Percentiles rank a stretch among this genome's conserved stretches.
phyloP scores from a whole-genome alignment of 1,139 yeast species.

The Yamadazyma mexicana region DNA sequence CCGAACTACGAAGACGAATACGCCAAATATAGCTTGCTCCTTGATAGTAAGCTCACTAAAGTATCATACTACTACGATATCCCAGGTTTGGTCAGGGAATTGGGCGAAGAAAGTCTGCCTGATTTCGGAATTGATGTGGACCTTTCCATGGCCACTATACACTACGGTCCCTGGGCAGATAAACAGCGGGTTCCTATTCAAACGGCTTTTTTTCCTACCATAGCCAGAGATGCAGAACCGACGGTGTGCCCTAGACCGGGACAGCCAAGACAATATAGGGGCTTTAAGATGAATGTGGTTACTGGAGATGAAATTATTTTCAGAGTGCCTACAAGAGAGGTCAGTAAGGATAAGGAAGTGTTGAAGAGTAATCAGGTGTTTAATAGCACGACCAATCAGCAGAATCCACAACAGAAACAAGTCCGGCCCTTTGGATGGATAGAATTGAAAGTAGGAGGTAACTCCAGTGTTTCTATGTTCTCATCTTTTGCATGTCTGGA shows the following conservation, averaged over 20 bases:
- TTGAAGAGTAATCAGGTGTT: constrained; percentile 16
- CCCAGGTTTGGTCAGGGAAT: constrained; percentile 55
- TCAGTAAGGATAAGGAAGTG: constrained; percentile 63
- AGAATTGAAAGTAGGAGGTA: constrained; percentile 62
- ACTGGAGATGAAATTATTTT: constrained; percentile 67
- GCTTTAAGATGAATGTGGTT: constrained; percentile 54
- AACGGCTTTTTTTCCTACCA: constrained; percentile 63
- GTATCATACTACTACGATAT: constrained; percentile 67
- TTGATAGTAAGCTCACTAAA: constrained; percentile 61
- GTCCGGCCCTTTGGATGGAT: constrained; percentile 87
- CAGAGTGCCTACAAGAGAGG: constrained; percentile 81
- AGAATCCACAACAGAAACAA: constrained; percentile 8
- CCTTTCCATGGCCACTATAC: constrained; percentile 63
- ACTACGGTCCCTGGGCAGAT: constrained; percentile 97
- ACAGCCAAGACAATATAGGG: constrained; percentile 50
- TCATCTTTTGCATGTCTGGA: constrained; percentile 54
- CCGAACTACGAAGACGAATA: constrained; percentile 59
- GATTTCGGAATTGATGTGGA: constrained; percentile 64
- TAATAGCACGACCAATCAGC: constrained; percentile 10
- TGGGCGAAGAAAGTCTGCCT: constrained; percentile 37
- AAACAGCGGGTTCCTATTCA: constrained; percentile 73
- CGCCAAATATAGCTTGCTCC: constrained; percentile 73
- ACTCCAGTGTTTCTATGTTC: constrained; percentile 48
- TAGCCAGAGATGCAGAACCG: constrained; percentile 60
- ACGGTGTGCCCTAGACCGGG: constrained; percentile 47